Evolutionary conservation across 2,329 filamentous ascomycete genomes (phyloP).

Genomic region (Claviceps maximensis): DNA sequence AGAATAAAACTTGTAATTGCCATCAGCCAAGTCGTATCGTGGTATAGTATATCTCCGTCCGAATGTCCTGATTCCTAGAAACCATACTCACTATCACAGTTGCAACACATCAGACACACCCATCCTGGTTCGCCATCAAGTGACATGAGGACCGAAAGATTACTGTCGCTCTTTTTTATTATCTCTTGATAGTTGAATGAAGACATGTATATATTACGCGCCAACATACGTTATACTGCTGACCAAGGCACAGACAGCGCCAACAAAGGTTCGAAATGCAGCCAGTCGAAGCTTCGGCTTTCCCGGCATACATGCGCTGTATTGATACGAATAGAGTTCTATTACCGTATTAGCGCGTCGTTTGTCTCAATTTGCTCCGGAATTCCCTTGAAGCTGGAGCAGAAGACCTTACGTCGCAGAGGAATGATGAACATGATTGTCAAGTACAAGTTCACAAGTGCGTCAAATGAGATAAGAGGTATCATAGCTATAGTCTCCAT

Average conservation of each 20-base stretch:
- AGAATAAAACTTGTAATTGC: conserved; percentile 39
- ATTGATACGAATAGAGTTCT: conserved; percentile 43
- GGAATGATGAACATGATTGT: conserved; percentile 51
- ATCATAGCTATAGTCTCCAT: conserved; percentile 46
- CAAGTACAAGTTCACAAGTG: conserved; percentile 48
- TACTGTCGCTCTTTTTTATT: conserved; percentile 23
- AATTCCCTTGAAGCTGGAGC: not conserved
- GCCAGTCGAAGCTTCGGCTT: conserved; percentile 34
- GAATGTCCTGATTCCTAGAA: not conserved
- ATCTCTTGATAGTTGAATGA: not conserved
- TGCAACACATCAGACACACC: conserved; percentile 54
- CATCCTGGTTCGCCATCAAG: conserved; percentile 49
- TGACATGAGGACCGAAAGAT: conserved; percentile 44
- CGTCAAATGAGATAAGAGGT: conserved; percentile 47
- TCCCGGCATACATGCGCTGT: conserved; percentile 26
- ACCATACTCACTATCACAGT: conserved; percentile 39
- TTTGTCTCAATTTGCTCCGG: too few species aligned
- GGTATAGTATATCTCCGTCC: not conserved
- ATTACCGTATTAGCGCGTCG: not conserved
- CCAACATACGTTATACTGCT: conserved; percentile 41
- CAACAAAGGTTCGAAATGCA: conserved; percentile 46
- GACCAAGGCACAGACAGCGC: conserved; percentile 40
- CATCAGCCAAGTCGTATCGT: not conserved
- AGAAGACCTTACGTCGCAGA: conserved; percentile 34
- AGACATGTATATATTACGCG: not conserved